Conservation (phyloP, 2,329 filamentous ascomycete species). For the Podosphaera xanthii region DNA sequence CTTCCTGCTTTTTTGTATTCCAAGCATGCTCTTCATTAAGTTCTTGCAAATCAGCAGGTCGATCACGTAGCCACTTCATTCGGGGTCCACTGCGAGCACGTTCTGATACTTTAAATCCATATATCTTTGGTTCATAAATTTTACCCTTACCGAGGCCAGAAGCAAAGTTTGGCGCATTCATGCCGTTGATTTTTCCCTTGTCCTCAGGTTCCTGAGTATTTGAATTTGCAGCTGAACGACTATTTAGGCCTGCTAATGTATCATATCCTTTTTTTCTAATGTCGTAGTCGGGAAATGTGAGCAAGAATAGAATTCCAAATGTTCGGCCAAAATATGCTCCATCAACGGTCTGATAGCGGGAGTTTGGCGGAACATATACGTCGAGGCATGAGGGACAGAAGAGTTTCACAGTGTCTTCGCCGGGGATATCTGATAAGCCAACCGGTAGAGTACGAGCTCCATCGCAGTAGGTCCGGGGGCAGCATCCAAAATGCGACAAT, state of each 20-base stretch:
- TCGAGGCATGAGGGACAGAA: conserved; percentile 95
- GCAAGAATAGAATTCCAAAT: conserved; percentile 89
- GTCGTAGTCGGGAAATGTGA: conserved; percentile 94
- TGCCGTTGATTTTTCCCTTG: conserved; percentile 51
- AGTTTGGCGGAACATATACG: conserved; percentile 93
- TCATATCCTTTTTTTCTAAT: conserved; percentile 49
- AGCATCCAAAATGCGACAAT: conserved; percentile 82
- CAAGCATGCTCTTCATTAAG: conserved; percentile 53
- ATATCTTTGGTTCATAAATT: conserved; percentile 89
- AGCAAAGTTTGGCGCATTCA: conserved; percentile 67
- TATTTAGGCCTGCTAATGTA: conserved; percentile 22
- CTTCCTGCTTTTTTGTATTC: conserved; percentile 30
- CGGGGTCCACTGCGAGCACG: conserved; percentile 70
- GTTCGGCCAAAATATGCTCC: conserved; percentile 96
- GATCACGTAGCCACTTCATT: conserved; percentile 88
- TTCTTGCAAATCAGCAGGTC: conserved; percentile 57
- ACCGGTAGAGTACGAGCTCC: conserved; percentile 79
- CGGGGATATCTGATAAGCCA: conserved; percentile 80
- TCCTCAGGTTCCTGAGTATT: conserved; percentile 20
- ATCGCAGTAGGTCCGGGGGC: conserved; percentile 84
- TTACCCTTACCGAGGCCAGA: conserved; percentile 62
- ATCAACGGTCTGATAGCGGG: conserved; percentile 88
- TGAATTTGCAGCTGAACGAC: conserved; percentile 14
- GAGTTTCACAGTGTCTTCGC: conserved; percentile 92
- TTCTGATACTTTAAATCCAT: conserved; percentile 87